Evolutionary conservation across 78 protist genomes (phyloP).

Genomic region (Ministeria vibrans): DNA sequence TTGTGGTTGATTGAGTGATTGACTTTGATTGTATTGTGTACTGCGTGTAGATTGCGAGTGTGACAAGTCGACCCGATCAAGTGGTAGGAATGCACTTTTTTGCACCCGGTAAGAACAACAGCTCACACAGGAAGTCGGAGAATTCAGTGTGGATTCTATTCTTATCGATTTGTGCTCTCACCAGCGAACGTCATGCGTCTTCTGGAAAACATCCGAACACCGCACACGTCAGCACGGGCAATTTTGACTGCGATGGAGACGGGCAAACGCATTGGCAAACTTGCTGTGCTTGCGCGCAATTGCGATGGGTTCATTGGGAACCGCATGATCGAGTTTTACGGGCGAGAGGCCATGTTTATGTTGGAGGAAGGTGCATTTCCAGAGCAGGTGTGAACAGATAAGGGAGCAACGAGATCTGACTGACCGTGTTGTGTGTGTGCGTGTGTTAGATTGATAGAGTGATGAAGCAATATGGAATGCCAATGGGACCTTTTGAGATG

Average conservation of each 20-base stretch:
- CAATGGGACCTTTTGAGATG: conserved; percentile 56
- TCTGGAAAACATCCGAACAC: conserved; percentile 41
- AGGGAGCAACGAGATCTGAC: too few relatives aligned
- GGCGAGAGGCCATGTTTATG: conserved; percentile 19
- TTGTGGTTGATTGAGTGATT: background rate
- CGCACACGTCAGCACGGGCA: too few relatives aligned
- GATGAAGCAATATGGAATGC: conserved; percentile 30
- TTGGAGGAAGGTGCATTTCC: conserved; percentile 29
- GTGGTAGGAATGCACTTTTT: conserved; percentile 61
- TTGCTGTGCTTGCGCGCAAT: conserved; percentile 49
- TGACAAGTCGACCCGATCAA: conserved; percentile 19
- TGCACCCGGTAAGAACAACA: too few relatives aligned
- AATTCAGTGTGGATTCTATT: too few relatives aligned
- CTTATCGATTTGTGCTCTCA: too few relatives aligned
- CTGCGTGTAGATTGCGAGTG: conserved; percentile 2
- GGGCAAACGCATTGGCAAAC: conserved; percentile 30
- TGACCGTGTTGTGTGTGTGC: too few relatives aligned
- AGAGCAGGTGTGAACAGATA: conserved; percentile 11
- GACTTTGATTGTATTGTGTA: background rate
- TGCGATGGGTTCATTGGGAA: conserved; percentile 63
- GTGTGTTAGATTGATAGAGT: too few relatives aligned
- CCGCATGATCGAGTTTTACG: conserved; percentile 37
- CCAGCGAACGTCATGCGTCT: conserved; percentile 72
- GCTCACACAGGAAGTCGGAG: too few relatives aligned
- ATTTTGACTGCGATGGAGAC: conserved; percentile 23